Percentiles rank a stretch among this genome's conserved stretches.
Evolutionary conservation across 805 yeast species (phyloP).

Genomic region (Starmerella scarabaei): DNA sequence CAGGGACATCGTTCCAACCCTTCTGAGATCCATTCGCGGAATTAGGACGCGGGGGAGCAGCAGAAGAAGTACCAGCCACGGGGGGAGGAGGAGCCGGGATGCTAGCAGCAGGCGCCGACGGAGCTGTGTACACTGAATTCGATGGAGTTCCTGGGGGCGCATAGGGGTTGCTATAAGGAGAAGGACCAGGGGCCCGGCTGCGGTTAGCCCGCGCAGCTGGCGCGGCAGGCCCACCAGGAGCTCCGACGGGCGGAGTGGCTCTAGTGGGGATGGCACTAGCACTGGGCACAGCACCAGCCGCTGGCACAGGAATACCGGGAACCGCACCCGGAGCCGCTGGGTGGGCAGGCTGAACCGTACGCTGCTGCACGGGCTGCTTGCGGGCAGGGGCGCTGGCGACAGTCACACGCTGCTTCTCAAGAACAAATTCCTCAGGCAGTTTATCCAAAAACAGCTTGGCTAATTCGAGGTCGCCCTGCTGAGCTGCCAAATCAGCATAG

Average conservation of each 20-base stretch:
- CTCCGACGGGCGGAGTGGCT: slow-evolving; percentile 3
- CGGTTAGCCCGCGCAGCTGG: slow-evolving; percentile 10
- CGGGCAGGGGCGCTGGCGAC: too few relatives aligned
- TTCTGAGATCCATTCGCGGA: slow-evolving; percentile 6
- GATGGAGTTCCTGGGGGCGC: too few relatives aligned
- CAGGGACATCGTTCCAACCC: slow-evolving; percentile 24
- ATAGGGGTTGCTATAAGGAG: slow-evolving; percentile 3
- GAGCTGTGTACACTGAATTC: slow-evolving; percentile 13
- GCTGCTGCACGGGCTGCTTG: slow-evolving; percentile 14
- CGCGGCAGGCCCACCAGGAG: slow-evolving; percentile 21
- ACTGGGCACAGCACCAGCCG: slow-evolving; percentile 8
- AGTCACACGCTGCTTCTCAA: slow-evolving; percentile 67
- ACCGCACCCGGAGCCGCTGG: slow-evolving; percentile 1
- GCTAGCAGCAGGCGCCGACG: slow-evolving; percentile 15
- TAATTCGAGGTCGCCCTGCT: slow-evolving; percentile 70
- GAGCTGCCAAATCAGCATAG: slow-evolving; percentile 65
- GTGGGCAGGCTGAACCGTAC: slow-evolving; percentile 4
- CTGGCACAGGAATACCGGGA: neutral
- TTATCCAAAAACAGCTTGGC: slow-evolving; percentile 58
- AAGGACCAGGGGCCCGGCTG: slow-evolving; percentile 6
- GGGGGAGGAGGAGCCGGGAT: slow-evolving; percentile 17
- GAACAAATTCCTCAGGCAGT: slow-evolving; percentile 52
- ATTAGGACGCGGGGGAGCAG: slow-evolving; percentile 5
- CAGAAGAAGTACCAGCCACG: slow-evolving; percentile 1
- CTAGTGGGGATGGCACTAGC: slow-evolving; percentile 12